These are phyloP conservation scores for Metschnikowia similis DNA, from an alignment of 805 yeast genomes.

Conservation along the genomic window DNA sequence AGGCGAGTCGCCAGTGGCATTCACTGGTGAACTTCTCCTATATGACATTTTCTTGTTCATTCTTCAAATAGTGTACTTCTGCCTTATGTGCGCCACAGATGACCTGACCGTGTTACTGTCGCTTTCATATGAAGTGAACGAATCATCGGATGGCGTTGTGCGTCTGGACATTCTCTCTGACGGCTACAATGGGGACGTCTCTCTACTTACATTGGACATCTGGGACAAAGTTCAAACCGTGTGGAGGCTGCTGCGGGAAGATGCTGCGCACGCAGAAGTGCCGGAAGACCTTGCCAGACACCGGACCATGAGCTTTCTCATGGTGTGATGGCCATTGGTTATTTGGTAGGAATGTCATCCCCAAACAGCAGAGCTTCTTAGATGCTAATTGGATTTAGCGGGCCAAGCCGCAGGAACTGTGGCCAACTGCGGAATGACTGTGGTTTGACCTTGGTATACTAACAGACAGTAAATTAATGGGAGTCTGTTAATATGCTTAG, in stretches of 20 bases:
- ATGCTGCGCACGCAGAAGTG: neutral
- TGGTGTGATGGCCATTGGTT: neutral
- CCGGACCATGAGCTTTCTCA: neutral
- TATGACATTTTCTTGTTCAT: conserved; percentile 25
- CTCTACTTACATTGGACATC: conserved; percentile 26
- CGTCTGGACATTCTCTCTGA: conserved; percentile 24
- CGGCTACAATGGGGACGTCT: conserved; percentile 39
- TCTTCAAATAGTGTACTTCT: conserved; percentile 30
- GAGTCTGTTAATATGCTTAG: no score
- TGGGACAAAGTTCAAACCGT: conserved; percentile 11
- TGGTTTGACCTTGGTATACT: no score
- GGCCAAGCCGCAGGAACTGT: no score
- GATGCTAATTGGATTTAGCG: no score
- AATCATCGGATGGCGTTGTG: conserved; percentile 12
- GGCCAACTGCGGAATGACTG: no score
- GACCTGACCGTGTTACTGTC: conserved; percentile 26
- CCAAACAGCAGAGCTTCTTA: no score
- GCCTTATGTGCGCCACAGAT: conserved; percentile 29
- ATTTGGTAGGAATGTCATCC: no score
- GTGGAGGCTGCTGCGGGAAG: neutral
- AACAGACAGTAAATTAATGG: no score
- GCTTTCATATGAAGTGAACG: conserved; percentile 3
- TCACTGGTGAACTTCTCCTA: conserved; percentile 22
- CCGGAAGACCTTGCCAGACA: neutral
- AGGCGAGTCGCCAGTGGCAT: conserved; percentile 33